These are phyloP conservation scores for Ustilago xerochloae DNA, from an alignment of 1,284 basidiomycete species.

Conservation along the genomic window DNA sequence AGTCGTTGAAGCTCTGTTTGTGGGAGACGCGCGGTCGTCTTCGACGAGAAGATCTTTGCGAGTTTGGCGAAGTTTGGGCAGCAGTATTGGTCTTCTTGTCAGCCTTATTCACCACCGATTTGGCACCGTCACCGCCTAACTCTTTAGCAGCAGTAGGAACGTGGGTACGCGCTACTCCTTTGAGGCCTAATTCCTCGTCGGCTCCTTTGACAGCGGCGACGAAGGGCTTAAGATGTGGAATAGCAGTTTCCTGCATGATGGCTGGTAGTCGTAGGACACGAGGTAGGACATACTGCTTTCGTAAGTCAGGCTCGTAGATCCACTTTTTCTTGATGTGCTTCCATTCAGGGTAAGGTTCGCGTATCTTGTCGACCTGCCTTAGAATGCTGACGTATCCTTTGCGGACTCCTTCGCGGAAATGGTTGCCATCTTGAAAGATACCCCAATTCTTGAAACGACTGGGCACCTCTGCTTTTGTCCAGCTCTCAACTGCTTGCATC, in stretches of 20 bases:
- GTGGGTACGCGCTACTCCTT: conserved; percentile 2
- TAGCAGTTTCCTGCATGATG: conserved; percentile 18
- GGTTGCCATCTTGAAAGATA: conserved; percentile 29
- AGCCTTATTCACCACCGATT: not conserved
- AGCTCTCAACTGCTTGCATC: not conserved
- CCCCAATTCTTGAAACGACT: conserved; percentile 13
- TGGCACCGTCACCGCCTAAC: not conserved
- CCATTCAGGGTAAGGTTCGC: conserved; percentile 12
- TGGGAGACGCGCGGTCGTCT: not conserved
- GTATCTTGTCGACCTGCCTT: conserved; percentile 7
- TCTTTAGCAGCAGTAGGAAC: conserved; percentile 2
- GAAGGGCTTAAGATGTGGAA: conserved; percentile 18
- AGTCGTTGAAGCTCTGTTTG: conserved; percentile 3
- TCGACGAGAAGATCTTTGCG: not conserved
- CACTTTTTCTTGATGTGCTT: conserved; percentile 20
- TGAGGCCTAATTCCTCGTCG: conserved; percentile 5
- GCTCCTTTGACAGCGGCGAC: not conserved
- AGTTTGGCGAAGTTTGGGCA: not conserved
- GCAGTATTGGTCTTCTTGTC: not conserved
- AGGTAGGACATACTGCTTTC: conserved; percentile 36
- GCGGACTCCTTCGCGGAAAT: conserved; percentile 20
- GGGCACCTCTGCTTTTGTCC: conserved; percentile 19
- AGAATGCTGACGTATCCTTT: conserved; percentile 14
- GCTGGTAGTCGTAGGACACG: conserved; percentile 30
- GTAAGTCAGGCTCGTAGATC: conserved; percentile 30